A percentile compares a stretch with the other conserved stretches of the same genome.
Conservation (phyloP, 177 flowering plant genomes). For the Vitis hybrid region DNA sequence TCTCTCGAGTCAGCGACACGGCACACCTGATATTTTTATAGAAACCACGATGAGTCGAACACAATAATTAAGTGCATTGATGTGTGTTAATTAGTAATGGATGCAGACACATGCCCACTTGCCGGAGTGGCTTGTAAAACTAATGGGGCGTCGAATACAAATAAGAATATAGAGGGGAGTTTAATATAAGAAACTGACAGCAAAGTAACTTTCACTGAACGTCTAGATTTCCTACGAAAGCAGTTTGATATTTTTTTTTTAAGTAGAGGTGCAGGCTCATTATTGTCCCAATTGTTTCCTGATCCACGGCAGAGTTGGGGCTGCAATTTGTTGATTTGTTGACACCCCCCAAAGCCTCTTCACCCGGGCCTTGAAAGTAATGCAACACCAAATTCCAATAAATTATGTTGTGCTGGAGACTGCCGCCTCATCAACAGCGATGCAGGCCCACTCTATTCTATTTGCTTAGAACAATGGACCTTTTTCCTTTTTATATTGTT, state of each 20-base stretch:
- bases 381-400: background rate
- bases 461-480: no score
- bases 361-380: slow-evolving; percentile 1
- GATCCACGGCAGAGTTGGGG: slow-evolving; percentile 2
- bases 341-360: background rate
- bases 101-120: slow-evolving; percentile 24
- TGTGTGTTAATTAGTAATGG: background rate
- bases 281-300: background rate
- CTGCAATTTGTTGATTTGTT: background rate
- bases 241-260: background rate
- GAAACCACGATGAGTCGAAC: no score
- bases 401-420: background rate
- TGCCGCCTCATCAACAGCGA: no score
- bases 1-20: slow-evolving; percentile 4
- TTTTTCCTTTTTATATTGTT: no score
- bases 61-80: slow-evolving; percentile 7
- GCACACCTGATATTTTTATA: background rate
- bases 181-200: background rate
- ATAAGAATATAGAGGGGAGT: background rate
- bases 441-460: no score
- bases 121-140: slow-evolving; percentile 8
- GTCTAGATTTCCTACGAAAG: no score
- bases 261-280: background rate
- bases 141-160: no score
- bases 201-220: background rate